phyloP scores from a whole-genome alignment of 2,329 filamentous ascomycete genomes.

The Xylariaceae sp. region DNA sequence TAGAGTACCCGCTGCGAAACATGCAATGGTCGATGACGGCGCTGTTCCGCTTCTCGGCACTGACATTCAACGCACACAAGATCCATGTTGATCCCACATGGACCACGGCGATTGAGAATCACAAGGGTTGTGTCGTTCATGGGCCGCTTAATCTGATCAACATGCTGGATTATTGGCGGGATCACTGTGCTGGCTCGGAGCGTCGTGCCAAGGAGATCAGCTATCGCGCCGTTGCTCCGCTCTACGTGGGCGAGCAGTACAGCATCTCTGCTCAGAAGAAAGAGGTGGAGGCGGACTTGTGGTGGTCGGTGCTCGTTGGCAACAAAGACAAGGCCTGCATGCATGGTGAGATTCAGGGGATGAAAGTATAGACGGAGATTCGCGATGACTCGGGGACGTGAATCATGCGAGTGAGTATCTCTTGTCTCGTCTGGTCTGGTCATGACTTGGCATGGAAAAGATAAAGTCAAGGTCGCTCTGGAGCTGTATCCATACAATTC shows the following conservation, averaged over 20 bases:
- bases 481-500: too few relatives aligned
- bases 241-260: slow-evolving; percentile 64
- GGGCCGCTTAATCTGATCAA: slow-evolving; percentile 72
- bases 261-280: slow-evolving; percentile 47
- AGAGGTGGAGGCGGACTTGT: slow-evolving; percentile 34
- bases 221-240: slow-evolving; percentile 64
- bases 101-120: slow-evolving; percentile 60
- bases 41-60: slow-evolving; percentile 75
- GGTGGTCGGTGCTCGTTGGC: slow-evolving; percentile 46
- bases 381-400: too few relatives aligned
- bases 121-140: slow-evolving; percentile 69
- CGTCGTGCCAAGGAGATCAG: slow-evolving; percentile 38
- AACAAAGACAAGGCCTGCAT: slow-evolving; percentile 36
- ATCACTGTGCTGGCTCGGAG: slow-evolving; percentile 38
- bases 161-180: slow-evolving; percentile 63
- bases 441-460: too few relatives aligned
- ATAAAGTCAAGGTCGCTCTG: too few relatives aligned
- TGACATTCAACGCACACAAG: slow-evolving; percentile 81
- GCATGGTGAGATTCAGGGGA: slow-evolving; percentile 32
- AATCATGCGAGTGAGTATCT: background rate
- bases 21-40: slow-evolving; percentile 43
- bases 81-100: slow-evolving; percentile 75
- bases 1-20: slow-evolving; percentile 28
- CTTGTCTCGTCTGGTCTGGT: background rate
- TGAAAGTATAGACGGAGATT: background rate